Evolutionary conservation across 805 yeast genomes (phyloP).

Genomic region (Monosporozyma servazzii): DNA sequence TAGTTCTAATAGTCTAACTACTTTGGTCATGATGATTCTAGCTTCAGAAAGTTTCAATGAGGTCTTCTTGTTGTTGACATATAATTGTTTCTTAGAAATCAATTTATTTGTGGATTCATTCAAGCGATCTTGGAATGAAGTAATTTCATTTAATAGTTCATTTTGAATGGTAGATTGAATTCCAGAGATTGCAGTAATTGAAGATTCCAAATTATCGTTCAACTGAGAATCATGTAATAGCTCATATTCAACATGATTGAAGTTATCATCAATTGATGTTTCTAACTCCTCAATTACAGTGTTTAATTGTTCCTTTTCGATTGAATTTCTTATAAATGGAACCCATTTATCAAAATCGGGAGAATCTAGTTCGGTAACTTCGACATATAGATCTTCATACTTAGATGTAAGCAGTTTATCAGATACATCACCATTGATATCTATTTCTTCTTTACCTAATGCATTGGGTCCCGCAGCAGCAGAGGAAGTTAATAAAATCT

Average conservation of each 20-base stretch:
- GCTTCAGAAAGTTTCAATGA: slow-evolving; percentile 65
- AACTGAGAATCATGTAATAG: slow-evolving; percentile 28
- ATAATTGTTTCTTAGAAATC: slow-evolving; percentile 49
- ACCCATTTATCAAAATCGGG: slow-evolving; percentile 28
- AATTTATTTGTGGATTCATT: slow-evolving; percentile 59
- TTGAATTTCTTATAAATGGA: slow-evolving; percentile 23
- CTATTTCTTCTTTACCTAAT: neutral
- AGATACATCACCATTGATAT: neutral
- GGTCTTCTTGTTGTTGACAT: slow-evolving; percentile 53
- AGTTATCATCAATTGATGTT: slow-evolving; percentile 28
- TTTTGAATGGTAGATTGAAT: slow-evolving; percentile 51
- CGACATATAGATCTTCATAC: neutral
- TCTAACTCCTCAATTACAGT: slow-evolving; percentile 22
- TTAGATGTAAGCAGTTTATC: neutral
- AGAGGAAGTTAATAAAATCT: slow-evolving; percentile 18
- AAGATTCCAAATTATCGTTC: slow-evolving; percentile 30
- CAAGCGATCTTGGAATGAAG: slow-evolving; percentile 47
- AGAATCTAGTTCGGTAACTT: slow-evolving; percentile 17
- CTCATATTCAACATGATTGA: slow-evolving; percentile 26
- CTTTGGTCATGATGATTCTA: slow-evolving; percentile 53
- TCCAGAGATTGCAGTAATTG: slow-evolving; percentile 53
- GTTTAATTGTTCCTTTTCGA: slow-evolving; percentile 21
- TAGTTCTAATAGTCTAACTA: slow-evolving; percentile 74
- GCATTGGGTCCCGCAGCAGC: slow-evolving; percentile 4
- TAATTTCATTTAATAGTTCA: slow-evolving; percentile 44